Evolutionary conservation across 495 filamentous ascomycete species (phyloP).

Genomic region (Paragyromitra xinjiangensis): DNA sequence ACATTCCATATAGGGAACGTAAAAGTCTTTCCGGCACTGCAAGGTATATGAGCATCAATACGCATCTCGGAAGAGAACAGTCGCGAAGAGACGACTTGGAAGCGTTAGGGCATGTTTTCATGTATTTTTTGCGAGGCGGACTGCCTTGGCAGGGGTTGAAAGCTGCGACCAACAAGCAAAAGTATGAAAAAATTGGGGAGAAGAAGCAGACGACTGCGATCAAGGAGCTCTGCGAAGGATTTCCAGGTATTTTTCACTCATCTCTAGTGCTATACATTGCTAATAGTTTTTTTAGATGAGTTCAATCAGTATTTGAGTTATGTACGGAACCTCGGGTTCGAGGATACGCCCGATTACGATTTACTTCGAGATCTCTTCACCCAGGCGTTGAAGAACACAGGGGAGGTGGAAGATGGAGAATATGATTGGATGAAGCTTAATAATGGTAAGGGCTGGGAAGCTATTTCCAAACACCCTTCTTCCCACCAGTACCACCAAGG

Average conservation of each 20-base stretch:
- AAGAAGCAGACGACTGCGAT: constrained; percentile 99
- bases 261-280: neutral
- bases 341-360: constrained; percentile 98
- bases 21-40: constrained; percentile 98
- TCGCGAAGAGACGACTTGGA: constrained; percentile 96
- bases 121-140: constrained; percentile 97
- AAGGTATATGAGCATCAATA: constrained; percentile 99
- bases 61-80: constrained; percentile 94
- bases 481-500: constrained; percentile 78
- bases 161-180: constrained; percentile 99
- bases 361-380: constrained; percentile 96
- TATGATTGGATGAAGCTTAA: constrained; percentile 99
- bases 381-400: constrained; percentile 91
- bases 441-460: constrained; percentile 94
- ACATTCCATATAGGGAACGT: constrained; percentile 97
- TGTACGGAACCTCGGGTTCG: constrained; percentile 96
- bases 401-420: constrained; percentile 96
- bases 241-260: constrained; percentile 69
- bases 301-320: constrained; percentile 98
- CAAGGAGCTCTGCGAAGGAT: constrained; percentile 96
- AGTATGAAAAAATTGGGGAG: constrained; percentile 99
- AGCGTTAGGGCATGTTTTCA: constrained; percentile 96
- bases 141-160: constrained; percentile 98
- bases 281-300: constrained; percentile 69
- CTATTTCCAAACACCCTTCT: constrained; percentile 78